A percentile compares a stretch with the other conserved stretches of the same genome.
These are phyloP conservation scores for Fusarium goolgardi DNA, from an alignment of 2,329 filamentous ascomycete species.

Conservation along the genomic window DNA sequence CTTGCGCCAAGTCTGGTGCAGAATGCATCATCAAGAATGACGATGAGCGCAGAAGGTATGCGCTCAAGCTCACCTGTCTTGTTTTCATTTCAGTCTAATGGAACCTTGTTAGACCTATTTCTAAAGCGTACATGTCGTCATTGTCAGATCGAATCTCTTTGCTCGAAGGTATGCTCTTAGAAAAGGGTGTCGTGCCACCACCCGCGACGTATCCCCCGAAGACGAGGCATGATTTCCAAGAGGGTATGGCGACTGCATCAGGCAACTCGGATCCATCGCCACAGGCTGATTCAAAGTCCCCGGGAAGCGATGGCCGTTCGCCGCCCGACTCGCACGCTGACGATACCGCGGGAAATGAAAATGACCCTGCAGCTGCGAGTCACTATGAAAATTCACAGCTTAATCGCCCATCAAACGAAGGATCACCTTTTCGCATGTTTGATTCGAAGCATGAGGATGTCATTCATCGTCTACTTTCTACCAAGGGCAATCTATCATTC, in stretches of 20 bases:
- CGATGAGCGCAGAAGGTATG: slow-evolving; percentile 65
- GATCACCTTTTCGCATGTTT: slow-evolving; percentile 52
- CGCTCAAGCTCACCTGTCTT: neutral
- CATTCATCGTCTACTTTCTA: slow-evolving; percentile 61
- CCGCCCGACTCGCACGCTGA: slow-evolving; percentile 51
- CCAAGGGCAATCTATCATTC: slow-evolving; percentile 62
- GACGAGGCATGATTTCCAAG: slow-evolving; percentile 57
- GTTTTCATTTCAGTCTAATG: slow-evolving; percentile 2
- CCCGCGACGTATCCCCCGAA: slow-evolving; percentile 65
- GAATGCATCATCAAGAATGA: slow-evolving; percentile 68
- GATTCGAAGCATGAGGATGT: slow-evolving; percentile 60
- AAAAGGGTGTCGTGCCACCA: slow-evolving; percentile 61
- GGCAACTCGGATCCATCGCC: slow-evolving; percentile 17
- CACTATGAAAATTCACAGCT: slow-evolving; percentile 33
- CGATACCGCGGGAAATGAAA: slow-evolving; percentile 47
- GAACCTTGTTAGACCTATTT: slow-evolving; percentile 60
- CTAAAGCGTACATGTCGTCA: slow-evolving; percentile 68
- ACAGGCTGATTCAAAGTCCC: slow-evolving; percentile 27
- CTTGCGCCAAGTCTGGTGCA: slow-evolving; percentile 63
- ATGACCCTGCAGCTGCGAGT: slow-evolving; percentile 41
- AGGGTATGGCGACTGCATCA: slow-evolving; percentile 18
- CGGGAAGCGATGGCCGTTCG: slow-evolving; percentile 45
- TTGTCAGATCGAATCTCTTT: slow-evolving; percentile 65
- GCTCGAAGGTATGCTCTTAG: slow-evolving; percentile 63
- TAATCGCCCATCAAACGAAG: slow-evolving; percentile 46